phyloP scores from a whole-genome alignment of 257 asterid genomes.

The Eucommia ulmoides region DNA sequence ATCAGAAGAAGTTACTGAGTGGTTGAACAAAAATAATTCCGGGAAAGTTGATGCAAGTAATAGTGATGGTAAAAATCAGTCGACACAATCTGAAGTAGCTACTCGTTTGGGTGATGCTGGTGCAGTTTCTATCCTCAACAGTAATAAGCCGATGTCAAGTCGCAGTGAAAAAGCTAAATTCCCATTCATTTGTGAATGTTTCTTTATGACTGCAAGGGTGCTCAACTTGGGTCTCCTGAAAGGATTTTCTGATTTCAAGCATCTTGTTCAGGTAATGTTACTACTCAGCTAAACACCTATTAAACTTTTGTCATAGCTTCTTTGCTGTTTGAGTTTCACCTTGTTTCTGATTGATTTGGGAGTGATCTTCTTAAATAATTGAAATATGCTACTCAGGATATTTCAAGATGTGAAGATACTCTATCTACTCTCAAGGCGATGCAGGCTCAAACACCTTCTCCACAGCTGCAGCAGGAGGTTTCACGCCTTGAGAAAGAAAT shows the following conservation, averaged over 20 bases:
- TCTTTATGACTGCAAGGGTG: constrained; percentile 96
- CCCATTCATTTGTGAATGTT: constrained; percentile 92
- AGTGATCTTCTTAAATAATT: too few species aligned
- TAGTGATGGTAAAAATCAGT: constrained; percentile 41
- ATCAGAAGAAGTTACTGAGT: constrained; percentile 86
- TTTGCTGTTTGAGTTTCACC: too few species aligned
- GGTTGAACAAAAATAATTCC: constrained; percentile 36
- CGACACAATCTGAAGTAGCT: constrained; percentile 63
- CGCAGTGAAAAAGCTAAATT: constrained; percentile 47
- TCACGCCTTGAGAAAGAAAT: constrained; percentile 70
- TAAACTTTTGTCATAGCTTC: too few species aligned
- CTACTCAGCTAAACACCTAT: too few species aligned
- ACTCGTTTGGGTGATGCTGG: constrained; percentile 46
- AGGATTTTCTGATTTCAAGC: constrained; percentile 90
- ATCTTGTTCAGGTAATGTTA: constrained; percentile 88
- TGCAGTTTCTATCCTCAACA: constrained; percentile 25
- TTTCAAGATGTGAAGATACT: constrained; percentile 74
- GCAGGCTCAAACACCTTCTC: constrained; percentile 67
- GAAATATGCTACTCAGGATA: too few species aligned
- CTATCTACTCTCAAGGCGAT: constrained; percentile 64
- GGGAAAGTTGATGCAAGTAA: constrained; percentile 22
- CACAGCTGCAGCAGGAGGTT: constrained; percentile 76
- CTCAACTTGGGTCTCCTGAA: constrained; percentile 85
- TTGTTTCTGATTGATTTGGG: too few species aligned
- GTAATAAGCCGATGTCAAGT: constrained; percentile 22